Evolutionary conservation across 257 asterid genomes (phyloP), one percentile per base, ranked within the genome.

Genomic region (Petunia secreta): DNA sequence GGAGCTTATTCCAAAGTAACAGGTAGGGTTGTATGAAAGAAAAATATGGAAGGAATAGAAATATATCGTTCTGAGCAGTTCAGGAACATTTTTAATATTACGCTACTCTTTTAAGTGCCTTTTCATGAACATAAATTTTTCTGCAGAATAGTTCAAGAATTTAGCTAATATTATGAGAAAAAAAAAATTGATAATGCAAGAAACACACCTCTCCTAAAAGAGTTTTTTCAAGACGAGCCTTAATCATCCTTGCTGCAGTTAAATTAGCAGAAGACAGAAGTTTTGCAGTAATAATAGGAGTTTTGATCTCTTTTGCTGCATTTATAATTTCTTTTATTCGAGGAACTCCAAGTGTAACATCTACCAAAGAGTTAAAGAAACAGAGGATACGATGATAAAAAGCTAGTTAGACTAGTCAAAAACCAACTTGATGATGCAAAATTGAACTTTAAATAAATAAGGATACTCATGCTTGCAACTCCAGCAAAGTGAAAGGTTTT

Each of bases 401-500:
- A 25, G 41, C 38, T 50, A 34, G 75, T 36, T 63, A 50, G 62
- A 34, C 78, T 34, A 39, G 46, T 81, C 69, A 74, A 52, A 50
- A 83, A 75, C 62, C 82, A 37, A 52, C 59, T 79, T 71, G 60
- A 81, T 52, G 77, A 38, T 38, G 39, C 25, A 43, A 66, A 44
- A 80, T 16, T 65, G 63, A 82, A 79, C 64, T 80, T 80, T 59
- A 66, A 81, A 71, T 44, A 55, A 34, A 78, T 39, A 82, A 93
- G 98, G 97, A 95, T 95, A 95, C 99, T 95, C 99, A 95, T 95
- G 97, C 99, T 95, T 44, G 99, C 99, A 83, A 95, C 99, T 87
- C 99, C 99, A 85, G 99, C 99, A 89, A 95, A 95, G 90, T 95
- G 99, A 86, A 95, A 95, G 83, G 99, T 95, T 90, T 95, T 95